Evolutionary conservation across 2,329 filamentous ascomycete species (phyloP).

Genomic region (Aspergillus proliferans): DNA sequence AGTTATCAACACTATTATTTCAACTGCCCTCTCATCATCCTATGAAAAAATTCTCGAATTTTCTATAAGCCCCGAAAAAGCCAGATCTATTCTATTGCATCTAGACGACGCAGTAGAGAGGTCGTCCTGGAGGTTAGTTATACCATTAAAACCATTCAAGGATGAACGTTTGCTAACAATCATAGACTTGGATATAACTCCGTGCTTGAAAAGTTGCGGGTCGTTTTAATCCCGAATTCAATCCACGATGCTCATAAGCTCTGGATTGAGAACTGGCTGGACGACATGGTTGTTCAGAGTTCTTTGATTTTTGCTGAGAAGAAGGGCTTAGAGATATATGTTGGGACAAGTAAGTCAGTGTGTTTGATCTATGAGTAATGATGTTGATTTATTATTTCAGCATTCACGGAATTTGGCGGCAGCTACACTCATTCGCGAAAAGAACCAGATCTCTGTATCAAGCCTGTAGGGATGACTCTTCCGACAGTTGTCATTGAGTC

Average conservation of each 20-base stretch:
- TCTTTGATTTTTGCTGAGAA: neutral
- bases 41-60: too few species aligned
- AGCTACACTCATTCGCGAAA: neutral
- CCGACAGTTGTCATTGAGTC: neutral
- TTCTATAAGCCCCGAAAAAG: too few species aligned
- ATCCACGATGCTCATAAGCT: neutral
- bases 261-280: neutral
- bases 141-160: too few species aligned
- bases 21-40: too few species aligned
- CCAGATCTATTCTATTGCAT: too few species aligned
- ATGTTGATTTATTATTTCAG: neutral
- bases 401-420: neutral
- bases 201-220: neutral
- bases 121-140: too few species aligned
- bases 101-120: too few species aligned
- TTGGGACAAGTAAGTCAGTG: neutral
- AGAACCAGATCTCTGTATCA: neutral
- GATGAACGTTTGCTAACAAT: too few species aligned
- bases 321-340: neutral
- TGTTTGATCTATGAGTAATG: neutral
- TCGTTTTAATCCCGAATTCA: neutral
- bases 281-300: neutral
- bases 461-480: neutral
- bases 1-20: too few species aligned
- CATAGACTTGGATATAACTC: neutral